phyloP scores from a whole-genome alignment of 257 asterid genomes.

The Salvia rosmarinus region DNA sequence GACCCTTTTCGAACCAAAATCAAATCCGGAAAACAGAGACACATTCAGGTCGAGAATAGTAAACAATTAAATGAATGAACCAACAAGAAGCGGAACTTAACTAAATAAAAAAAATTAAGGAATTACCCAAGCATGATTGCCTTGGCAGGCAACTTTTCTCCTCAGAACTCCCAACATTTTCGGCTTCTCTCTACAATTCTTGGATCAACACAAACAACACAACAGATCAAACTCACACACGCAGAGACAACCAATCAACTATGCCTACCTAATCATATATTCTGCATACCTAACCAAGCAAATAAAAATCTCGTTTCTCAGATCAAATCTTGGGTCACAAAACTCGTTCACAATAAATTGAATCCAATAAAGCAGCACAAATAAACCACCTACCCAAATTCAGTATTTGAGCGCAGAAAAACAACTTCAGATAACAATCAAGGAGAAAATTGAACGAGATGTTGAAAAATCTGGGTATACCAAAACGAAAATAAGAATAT shows the following conservation, averaged over 20 bases:
- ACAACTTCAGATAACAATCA: background rate
- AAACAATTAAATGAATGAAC: slow-evolving; percentile 26
- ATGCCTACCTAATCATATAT: background rate
- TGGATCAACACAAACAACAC: slow-evolving; percentile 33
- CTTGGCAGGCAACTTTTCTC: slow-evolving; percentile 46
- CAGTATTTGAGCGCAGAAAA: background rate
- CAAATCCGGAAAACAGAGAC: background rate
- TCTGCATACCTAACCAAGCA: background rate
- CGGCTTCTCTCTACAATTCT: slow-evolving; percentile 34
- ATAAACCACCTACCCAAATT: slow-evolving; percentile 4
- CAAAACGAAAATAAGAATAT: background rate
- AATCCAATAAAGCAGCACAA: slow-evolving; percentile 7
- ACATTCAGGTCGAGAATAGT: background rate
- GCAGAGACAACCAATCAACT: background rate
- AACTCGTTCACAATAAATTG: background rate
- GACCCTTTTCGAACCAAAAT: slow-evolving; percentile 34
- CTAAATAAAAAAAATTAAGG: background rate
- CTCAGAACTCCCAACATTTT: slow-evolving; percentile 58
- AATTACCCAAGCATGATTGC: slow-evolving; percentile 46
- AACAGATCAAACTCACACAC: slow-evolving; percentile 13
- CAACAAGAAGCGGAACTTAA: background rate
- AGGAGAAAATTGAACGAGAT: background rate
- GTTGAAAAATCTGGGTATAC: background rate
- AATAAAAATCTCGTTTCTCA: slow-evolving; percentile 27
- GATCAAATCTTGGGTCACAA: slow-evolving; percentile 28